Percentiles rank a stretch among this genome's conserved stretches.
Conservation (phyloP, 805 yeast species). For the Monosporozyma solicola region DNA sequence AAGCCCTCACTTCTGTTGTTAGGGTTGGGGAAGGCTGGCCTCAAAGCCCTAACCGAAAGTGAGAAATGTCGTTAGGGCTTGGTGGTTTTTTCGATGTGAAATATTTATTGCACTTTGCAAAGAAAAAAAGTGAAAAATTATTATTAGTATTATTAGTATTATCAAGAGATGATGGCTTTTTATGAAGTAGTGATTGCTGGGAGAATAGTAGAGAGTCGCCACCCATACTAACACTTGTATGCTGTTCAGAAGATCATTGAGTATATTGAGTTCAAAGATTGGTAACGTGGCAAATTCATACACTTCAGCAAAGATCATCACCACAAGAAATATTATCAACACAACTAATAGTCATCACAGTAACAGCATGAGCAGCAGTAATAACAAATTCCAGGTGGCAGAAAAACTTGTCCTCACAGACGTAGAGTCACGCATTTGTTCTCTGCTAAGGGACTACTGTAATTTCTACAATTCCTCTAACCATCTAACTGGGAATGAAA, state of each 20-base stretch:
- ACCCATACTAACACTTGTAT: neutral
- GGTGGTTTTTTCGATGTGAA: too few species aligned
- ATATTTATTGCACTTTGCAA: too few species aligned
- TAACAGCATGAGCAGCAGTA: neutral
- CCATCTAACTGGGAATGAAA: neutral
- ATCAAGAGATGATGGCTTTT: too few species aligned
- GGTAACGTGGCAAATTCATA: neutral
- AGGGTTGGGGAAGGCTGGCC: neutral
- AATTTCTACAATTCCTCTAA: constrained; percentile 15
- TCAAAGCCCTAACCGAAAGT: neutral
- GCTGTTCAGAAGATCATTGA: neutral
- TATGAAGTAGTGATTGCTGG: too few species aligned
- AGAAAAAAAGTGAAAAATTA: too few species aligned
- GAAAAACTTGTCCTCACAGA: neutral
- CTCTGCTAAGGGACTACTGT: constrained; percentile 24
- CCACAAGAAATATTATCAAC: neutral
- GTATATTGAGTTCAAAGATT: neutral
- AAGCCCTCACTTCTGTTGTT: neutral
- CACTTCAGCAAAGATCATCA: neutral
- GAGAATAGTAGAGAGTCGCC: too few species aligned
- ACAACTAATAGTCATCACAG: neutral
- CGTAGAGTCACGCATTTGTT: constrained; percentile 22
- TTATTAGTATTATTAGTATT: too few species aligned
- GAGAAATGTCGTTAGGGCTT: neutral
- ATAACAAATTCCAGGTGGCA: neutral